Percentiles rank a stretch among this genome's conserved stretches.
These are phyloP conservation scores for Carex kokanica DNA, from an alignment of 176 grass and related monocot species.

Conservation along the genomic window DNA sequence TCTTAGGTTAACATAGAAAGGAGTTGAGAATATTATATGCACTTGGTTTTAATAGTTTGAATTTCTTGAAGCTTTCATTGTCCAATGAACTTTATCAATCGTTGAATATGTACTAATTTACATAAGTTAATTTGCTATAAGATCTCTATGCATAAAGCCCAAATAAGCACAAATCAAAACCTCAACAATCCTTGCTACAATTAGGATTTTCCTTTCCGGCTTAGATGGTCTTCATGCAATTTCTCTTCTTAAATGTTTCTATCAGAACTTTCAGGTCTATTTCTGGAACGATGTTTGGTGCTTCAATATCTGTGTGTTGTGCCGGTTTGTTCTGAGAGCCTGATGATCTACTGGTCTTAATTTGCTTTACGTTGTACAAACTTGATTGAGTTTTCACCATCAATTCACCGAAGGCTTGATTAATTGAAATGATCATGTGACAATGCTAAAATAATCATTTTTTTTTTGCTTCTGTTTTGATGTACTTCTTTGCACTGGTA, in stretches of 20 bases:
- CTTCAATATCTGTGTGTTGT: slow-evolving; percentile 9
- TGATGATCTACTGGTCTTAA: slow-evolving; percentile 7
- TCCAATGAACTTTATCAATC: not conserved
- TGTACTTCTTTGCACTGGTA: not conserved
- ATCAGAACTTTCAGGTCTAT: slow-evolving; percentile 24
- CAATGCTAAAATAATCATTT: slow-evolving; percentile 27
- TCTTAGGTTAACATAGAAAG: not conserved
- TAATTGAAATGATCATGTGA: slow-evolving; percentile 40
- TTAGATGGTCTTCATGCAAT: slow-evolving; percentile 20
- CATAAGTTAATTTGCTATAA: not conserved
- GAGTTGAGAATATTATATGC: not conserved
- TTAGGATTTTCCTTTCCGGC: slow-evolving; percentile 34
- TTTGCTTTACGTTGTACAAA: slow-evolving; percentile 41
- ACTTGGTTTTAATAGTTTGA: not conserved
- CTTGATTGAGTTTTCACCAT: slow-evolving; percentile 29
- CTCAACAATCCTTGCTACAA: slow-evolving; percentile 22
- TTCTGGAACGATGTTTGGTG: slow-evolving; percentile 30
- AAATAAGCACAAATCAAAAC: not conserved
- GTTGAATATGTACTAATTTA: not conserved
- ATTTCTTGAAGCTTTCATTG: not conserved
- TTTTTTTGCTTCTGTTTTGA: not conserved
- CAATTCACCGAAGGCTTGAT: slow-evolving; percentile 22
- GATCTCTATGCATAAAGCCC: not conserved
- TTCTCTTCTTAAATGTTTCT: slow-evolving; percentile 33
- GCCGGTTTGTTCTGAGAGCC: slow-evolving; percentile 38